A percentile compares a stretch with the other conserved stretches of the same genome.
Evolutionary conservation across 1,284 basidiomycete species (phyloP).

Genomic region (Heterobasidion parviporum): DNA sequence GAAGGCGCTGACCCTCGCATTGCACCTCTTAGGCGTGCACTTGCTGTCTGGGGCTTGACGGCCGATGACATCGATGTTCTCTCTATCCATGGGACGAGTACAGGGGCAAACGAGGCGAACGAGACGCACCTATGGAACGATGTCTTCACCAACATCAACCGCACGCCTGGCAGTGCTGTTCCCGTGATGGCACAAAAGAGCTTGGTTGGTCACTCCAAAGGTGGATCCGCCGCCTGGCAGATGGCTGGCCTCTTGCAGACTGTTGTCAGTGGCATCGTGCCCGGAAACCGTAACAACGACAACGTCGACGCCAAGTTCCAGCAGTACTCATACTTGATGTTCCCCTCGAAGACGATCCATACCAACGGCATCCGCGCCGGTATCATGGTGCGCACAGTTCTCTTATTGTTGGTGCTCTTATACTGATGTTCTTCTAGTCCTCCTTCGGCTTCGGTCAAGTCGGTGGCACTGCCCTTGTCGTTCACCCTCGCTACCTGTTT

Average conservation of each 20-base stretch:
- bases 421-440: constrained; percentile 41
- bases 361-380: constrained; percentile 90
- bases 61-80: constrained; percentile 88
- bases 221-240: constrained; percentile 97
- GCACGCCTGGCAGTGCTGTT: constrained; percentile 90
- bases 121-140: constrained; percentile 97
- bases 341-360: constrained; percentile 93
- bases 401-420: constrained; percentile 7
- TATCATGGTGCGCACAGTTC: constrained; percentile 55
- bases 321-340: constrained; percentile 87
- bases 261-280: constrained; percentile 80
- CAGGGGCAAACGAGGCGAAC: constrained; percentile 97
- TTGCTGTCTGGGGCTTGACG: constrained; percentile 93
- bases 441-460: constrained; percentile 99
- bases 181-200: constrained; percentile 98
- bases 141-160: constrained; percentile 81
- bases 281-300: constrained; percentile 96
- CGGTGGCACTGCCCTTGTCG: constrained; percentile 82
- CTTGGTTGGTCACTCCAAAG: constrained; percentile 92
- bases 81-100: constrained; percentile 93
- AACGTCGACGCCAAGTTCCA: constrained; percentile 93
- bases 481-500: constrained; percentile 90
- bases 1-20: constrained; percentile 79
- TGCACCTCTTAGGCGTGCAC: constrained; percentile 86
- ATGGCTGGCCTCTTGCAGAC: constrained; percentile 90